Conservation (phyloP, 108 stramenopile species). For the Licmophora abbreviata region DNA sequence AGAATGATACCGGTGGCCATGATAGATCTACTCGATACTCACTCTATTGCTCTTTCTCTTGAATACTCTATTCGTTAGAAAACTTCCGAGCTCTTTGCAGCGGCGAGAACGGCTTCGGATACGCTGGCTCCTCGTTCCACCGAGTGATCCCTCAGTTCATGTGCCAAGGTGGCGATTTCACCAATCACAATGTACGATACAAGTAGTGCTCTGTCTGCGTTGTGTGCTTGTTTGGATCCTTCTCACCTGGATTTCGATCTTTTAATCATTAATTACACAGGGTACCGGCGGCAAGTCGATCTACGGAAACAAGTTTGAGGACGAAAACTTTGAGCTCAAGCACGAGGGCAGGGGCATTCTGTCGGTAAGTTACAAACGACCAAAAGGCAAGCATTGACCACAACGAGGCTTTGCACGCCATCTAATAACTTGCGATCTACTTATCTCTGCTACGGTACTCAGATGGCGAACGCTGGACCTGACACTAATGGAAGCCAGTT, state of each 20-base stretch:
- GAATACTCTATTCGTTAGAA: slow-evolving; percentile 8
- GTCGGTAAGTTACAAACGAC: too few species aligned
- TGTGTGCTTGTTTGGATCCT: too few species aligned
- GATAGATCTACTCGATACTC: neutral
- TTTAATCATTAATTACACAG: too few species aligned
- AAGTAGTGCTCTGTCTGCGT: too few species aligned
- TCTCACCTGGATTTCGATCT: too few species aligned
- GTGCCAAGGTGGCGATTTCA: slow-evolving; percentile 94
- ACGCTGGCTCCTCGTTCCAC: slow-evolving; percentile 88
- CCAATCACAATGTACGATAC: slow-evolving; percentile 79
- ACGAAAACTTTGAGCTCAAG: slow-evolving; percentile 93
- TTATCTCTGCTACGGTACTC: slow-evolving; percentile 47
- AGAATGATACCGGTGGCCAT: too few species aligned
- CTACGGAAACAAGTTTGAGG: slow-evolving; percentile 65
- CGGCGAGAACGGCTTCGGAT: slow-evolving; percentile 90
- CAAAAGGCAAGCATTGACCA: neutral
- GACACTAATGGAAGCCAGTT: slow-evolving; percentile 65
- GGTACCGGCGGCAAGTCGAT: slow-evolving; percentile 89
- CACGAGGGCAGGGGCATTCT: slow-evolving; percentile 73
- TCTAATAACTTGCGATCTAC: slow-evolving; percentile 1
- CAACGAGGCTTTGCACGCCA: neutral
- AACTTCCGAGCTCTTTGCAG: slow-evolving; percentile 95
- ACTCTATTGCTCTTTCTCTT: neutral
- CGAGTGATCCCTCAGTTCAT: slow-evolving; percentile 50
- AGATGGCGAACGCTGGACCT: slow-evolving; percentile 91